Evolutionary conservation across 1,284 basidiomycete species (phyloP).

Genomic region (Ganoderma boninense): DNA sequence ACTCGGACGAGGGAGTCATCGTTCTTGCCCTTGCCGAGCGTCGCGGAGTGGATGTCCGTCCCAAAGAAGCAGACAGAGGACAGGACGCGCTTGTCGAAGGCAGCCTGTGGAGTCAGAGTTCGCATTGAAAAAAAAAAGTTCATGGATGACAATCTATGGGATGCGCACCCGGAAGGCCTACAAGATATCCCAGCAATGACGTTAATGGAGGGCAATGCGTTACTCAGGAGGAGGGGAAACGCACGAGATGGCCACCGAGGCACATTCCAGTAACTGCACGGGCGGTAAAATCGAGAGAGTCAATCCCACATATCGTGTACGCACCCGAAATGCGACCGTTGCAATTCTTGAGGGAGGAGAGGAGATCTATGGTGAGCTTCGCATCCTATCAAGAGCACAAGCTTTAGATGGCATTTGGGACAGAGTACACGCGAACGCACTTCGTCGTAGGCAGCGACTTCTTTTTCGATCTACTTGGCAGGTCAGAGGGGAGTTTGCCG

Average conservation of each 20-base stretch:
- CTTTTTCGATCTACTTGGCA: slow-evolving; percentile 77
- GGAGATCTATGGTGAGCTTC: slow-evolving; percentile 77
- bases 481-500: neutral
- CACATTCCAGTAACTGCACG: slow-evolving; percentile 83
- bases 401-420: neutral
- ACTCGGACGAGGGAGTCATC: slow-evolving; percentile 82
- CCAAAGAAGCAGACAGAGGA: slow-evolving; percentile 93
- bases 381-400: slow-evolving; percentile 63
- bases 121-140: neutral
- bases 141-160: neutral
- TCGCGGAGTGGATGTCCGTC: slow-evolving; percentile 88
- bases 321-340: slow-evolving; percentile 88
- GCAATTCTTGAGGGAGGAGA: slow-evolving; percentile 79
- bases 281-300: neutral
- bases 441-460: slow-evolving; percentile 85
- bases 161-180: slow-evolving; percentile 65
- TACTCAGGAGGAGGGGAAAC: slow-evolving; percentile 32
- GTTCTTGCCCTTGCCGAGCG: slow-evolving; percentile 85
- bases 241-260: slow-evolving; percentile 83
- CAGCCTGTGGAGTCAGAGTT: slow-evolving; percentile 58
- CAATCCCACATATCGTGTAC: slow-evolving; percentile 30
- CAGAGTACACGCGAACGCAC: slow-evolving; percentile 47
- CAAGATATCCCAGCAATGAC: neutral
- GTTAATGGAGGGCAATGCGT: neutral
- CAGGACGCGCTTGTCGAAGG: slow-evolving; percentile 86